Base-by-base conservation (phyloP, 106 monocot species). In the Gastrodia elata region DNA sequence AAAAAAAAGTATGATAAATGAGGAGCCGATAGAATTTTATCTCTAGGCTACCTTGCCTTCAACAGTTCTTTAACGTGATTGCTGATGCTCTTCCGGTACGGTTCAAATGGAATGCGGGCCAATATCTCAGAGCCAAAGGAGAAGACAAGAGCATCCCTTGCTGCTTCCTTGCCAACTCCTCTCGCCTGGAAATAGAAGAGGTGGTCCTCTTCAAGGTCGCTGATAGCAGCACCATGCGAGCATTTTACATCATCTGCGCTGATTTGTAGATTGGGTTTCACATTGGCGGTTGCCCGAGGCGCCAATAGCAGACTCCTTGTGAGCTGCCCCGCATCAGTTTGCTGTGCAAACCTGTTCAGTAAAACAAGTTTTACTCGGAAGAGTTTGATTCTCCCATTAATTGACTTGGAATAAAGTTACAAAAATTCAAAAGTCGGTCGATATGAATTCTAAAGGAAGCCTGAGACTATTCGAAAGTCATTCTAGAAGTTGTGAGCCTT, bases 201-300 rank as follows among this genome's bases (percentile, higher is more conserved):
- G 59, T 91, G 81, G 36, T 88, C 84, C 33, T 86, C 87, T 77
- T 93, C 90, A 4, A 93, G 81, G 65, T 98, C 90, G 72, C 97
- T 93, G 52, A 98, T 86, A 4, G 97, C 80, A 68, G 93, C 93
- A 56, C 97, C 92, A 79, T 98, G 97, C 0, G 97, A 84, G 35
- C 97, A 93, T 79, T 93, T 98, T 18, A 90, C 93, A 79, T 93
- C 97, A 72, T 93, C 93, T 7, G 92, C 97, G 32, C 93, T 39
- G 5, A 98, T 98, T 79, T 98, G 92, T n/a, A 93, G 79, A 77
- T 90, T 97, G 24, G 97, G 97, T 67, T 97, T 97, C 56, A 93
- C 83, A 80, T 87, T 92, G 46, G 71, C 93, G 2, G 88, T 84
- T 36, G 92, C 92, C n/a, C 86, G 77, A 34, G 92, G 92, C 41